Percentiles rank a stretch among this genome's conserved stretches.
These are phyloP conservation scores for Alternaria ventricosa DNA, from an alignment of 2,329 filamentous ascomycete species.

Conservation along the genomic window DNA sequence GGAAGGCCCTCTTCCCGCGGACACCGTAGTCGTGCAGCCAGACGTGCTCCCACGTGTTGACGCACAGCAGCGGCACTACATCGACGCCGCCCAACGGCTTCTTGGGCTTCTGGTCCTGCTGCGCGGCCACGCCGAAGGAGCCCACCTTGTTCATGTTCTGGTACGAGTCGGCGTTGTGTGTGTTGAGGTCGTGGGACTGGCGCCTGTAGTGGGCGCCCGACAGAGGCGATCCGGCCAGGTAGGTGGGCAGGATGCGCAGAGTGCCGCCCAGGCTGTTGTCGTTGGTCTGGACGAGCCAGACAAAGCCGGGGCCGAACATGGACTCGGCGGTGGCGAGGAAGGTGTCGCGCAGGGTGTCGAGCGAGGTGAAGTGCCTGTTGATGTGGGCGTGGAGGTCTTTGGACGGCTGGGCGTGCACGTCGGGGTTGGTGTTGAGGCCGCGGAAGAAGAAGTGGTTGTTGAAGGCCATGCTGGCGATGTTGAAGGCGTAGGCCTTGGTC, in stretches of 20 bases:
- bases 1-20: constrained; percentile 75
- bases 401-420: constrained; percentile 36
- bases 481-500: constrained; percentile 80
- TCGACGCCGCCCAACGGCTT: constrained; percentile 71
- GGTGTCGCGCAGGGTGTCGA: constrained; percentile 81
- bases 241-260: constrained; percentile 80
- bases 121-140: constrained; percentile 44
- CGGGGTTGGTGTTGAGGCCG: constrained; percentile 51
- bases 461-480: constrained; percentile 94
- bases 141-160: constrained; percentile 49
- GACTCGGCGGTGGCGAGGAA: constrained; percentile 79
- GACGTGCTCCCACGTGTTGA: constrained; percentile 96
- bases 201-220: constrained; percentile 82
- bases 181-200: constrained; percentile 73
- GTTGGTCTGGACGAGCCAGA: constrained; percentile 79
- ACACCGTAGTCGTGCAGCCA: constrained; percentile 85
- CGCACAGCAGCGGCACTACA: constrained; percentile 79
- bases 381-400: constrained; percentile 67
- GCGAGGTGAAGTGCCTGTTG: constrained; percentile 75
- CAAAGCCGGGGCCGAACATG: constrained; percentile 97
- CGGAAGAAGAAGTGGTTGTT: constrained; percentile 90
- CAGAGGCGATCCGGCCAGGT: constrained; percentile 89
- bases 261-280: constrained; percentile 53
- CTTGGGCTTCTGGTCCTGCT: constrained; percentile 38
- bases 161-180: constrained; percentile 48